Evolutionary conservation across 2,329 filamentous ascomycete genomes (phyloP).

Genomic region (Xylaria sp.): DNA sequence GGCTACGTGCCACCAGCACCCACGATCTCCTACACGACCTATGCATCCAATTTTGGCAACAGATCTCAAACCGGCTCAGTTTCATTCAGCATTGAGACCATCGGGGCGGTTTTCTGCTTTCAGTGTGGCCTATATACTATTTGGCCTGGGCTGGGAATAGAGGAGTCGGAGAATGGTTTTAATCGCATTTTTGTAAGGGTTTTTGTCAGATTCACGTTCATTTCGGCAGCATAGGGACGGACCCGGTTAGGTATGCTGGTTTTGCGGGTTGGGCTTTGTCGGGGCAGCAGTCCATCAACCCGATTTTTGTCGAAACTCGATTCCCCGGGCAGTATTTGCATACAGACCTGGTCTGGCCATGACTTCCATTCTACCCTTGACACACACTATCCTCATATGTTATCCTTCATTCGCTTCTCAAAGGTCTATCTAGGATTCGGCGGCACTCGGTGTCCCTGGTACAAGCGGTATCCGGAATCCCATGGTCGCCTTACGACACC

Average conservation of each 20-base stretch:
- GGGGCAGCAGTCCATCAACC: constrained; percentile 8
- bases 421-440: constrained; percentile 6
- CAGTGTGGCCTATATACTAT: constrained; percentile 11
- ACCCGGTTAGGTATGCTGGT: constrained; percentile 11
- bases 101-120: constrained; percentile 17
- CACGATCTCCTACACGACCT: constrained; percentile 3
- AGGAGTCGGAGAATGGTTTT: constrained; percentile 24
- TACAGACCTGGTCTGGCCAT: constrained; percentile 29
- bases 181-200: constrained; percentile 11
- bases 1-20: constrained; percentile 2
- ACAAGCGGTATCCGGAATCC: constrained; percentile 21
- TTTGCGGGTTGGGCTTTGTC: constrained; percentile 12
- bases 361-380: constrained; percentile 17
- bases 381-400: constrained; percentile 10
- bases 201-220: constrained; percentile 23
- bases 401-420: constrained; percentile 18
- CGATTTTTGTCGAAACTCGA: constrained; percentile 16
- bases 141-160: constrained; percentile 23
- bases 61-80: constrained; percentile 2
- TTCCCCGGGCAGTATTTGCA: constrained; percentile 26
- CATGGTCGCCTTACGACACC: neutral
- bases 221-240: constrained; percentile 12
- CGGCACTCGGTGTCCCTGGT: constrained; percentile 8
- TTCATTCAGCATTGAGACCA: constrained; percentile 6
- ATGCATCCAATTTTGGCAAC: constrained; percentile 4